Percentiles rank a stretch among this genome's conserved stretches.
These are phyloP conservation scores for Magnolia sinica DNA, from an alignment of 164 flowering plant species.

Conservation along the genomic window DNA sequence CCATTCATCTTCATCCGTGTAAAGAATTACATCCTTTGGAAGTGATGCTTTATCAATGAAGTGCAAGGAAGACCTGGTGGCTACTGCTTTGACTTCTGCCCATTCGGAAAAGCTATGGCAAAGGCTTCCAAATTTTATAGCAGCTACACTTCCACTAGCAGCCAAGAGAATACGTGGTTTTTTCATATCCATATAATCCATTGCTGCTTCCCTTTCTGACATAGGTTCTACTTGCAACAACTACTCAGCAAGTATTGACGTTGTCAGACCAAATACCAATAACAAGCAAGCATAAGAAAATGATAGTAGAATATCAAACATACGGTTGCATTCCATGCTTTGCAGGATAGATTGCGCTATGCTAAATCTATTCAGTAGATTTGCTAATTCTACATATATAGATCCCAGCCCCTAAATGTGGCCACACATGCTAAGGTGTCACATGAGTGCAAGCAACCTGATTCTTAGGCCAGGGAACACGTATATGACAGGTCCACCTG, in stretches of 20 bases:
- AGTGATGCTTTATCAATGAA: conserved; percentile 26
- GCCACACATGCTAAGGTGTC: no score
- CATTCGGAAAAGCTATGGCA: conserved; percentile 35
- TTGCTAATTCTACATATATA: background rate
- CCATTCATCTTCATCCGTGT: conserved; percentile 50
- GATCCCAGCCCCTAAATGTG: background rate
- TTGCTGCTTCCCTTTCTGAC: conserved; percentile 13
- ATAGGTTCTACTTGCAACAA: conserved; percentile 13
- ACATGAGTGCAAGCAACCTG: no score
- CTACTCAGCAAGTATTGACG: background rate
- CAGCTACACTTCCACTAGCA: conserved; percentile 75
- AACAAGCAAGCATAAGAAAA: background rate
- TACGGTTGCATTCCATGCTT: background rate
- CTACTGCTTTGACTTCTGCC: conserved; percentile 33
- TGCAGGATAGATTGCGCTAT: background rate
- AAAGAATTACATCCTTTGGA: conserved; percentile 24
- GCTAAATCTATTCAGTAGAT: background rate
- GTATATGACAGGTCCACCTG: no score
- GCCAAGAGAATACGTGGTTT: conserved; percentile 62
- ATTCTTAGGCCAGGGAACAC: no score
- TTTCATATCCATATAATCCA: conserved; percentile 9
- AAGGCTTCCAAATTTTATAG: conserved; percentile 30
- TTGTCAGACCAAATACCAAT: background rate
- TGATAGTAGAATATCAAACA: background rate
- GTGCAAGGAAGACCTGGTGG: conserved; percentile 26